These are phyloP conservation scores for Fusarium sarcochroum DNA, from an alignment of 2,329 filamentous ascomycete genomes.

Conservation along the genomic window DNA sequence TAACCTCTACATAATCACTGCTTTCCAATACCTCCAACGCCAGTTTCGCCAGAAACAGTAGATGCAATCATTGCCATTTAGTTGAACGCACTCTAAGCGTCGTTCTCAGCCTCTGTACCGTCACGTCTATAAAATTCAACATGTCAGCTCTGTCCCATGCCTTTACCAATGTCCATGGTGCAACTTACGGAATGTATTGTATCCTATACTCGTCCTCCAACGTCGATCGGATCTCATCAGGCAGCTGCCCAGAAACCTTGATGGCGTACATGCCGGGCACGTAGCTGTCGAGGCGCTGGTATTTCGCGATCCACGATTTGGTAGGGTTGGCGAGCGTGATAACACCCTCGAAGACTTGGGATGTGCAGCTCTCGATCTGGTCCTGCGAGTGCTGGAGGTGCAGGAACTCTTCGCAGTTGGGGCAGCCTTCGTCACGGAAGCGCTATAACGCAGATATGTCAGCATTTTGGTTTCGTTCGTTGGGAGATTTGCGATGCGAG, in stretches of 20 bases:
- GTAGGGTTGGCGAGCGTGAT: conserved; percentile 87
- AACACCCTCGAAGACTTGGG: conserved; percentile 93
- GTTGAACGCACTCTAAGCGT: conserved; percentile 53
- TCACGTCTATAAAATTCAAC: conserved; percentile 62
- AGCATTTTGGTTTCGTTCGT: conserved; percentile 14
- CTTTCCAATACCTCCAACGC: conserved; percentile 49
- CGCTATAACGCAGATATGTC: conserved; percentile 64
- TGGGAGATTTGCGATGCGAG: background rate
- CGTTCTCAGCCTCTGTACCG: conserved; percentile 68
- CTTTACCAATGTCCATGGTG: background rate
- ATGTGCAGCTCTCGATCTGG: conserved; percentile 91
- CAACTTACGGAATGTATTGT: conserved; percentile 73
- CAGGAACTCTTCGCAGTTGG: conserved; percentile 96
- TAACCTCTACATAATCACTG: conserved; percentile 29
- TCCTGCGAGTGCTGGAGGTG: conserved; percentile 85
- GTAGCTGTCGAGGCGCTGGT: conserved; percentile 92
- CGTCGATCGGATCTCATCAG: conserved; percentile 73
- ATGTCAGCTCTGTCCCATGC: conserved; percentile 19
- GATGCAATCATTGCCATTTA: conserved; percentile 18
- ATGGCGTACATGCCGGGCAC: conserved; percentile 92
- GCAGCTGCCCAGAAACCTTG: conserved; percentile 88
- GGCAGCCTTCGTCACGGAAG: conserved; percentile 90
- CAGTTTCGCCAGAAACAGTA: conserved; percentile 50
- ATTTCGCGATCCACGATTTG: conserved; percentile 94
- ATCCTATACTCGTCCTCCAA: conserved; percentile 75